Evolutionary conservation across 495 filamentous ascomycete genomes (phyloP), one percentile per base, ranked within the genome.

Genomic region (Lophiostoma macrostomum): DNA sequence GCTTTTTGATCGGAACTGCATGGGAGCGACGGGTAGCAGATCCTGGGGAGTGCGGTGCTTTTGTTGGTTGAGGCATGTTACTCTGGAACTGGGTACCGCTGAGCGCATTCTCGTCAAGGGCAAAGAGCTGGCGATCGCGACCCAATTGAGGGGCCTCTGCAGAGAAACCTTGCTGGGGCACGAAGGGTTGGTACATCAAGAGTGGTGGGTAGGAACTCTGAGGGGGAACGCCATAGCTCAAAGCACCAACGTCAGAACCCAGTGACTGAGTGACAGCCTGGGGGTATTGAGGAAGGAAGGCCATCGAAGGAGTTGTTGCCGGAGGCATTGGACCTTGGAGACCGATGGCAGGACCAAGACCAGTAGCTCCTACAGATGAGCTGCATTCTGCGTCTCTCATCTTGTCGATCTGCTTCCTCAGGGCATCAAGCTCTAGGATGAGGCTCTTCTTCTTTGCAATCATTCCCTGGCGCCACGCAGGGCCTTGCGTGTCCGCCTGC

Each of bases 1-100:
- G 66, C 6, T 49, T 46, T 35, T 64, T 66, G 52, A 68, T 68
- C 30, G 59, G 57, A 27, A 68, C 36, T 12, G 66, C 66, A 48
- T 63, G 60, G 1, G 62, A 62, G 19, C 66, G 60, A 24, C 59
- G 65, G n/a, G 36, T 44, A n/a, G 53, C 64, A 45, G 55, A 65
- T 29, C 44, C 37, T 12, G 54, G 58, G 8, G 49, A 58, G 3
- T 53, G 46, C 14, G 53, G 31, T 1, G 3, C 32, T 10, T n/a
- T 24, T 7, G 25, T 25, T 2, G 39, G 30, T 32, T n/a, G 37
- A 48, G 44, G 5, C 5, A 43, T 5, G 10, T 5, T 5, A n/a
- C 10, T 16, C 5, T 23, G 28, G 13, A 10, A 30, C 18, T 5
- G 24, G 5, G 23, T 34, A 14, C 10, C 28, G 20, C 32, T 31